phyloP scores from a whole-genome alignment of 768 basidiomycete species.

The Pisolithus sp. region DNA sequence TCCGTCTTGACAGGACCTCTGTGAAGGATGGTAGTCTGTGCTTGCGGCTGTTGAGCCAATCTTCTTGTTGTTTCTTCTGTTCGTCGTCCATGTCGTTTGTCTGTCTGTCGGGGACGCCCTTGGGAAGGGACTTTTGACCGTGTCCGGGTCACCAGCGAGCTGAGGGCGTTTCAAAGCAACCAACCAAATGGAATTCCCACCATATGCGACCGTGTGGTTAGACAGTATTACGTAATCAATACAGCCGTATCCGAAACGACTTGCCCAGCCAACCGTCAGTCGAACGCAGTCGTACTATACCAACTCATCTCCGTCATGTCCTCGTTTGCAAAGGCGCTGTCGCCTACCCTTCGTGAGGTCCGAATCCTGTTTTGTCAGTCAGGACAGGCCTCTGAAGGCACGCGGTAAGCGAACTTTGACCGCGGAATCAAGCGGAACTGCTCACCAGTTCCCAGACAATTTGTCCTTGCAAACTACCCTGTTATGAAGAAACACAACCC shows the following conservation, averaged over 20 bases:
- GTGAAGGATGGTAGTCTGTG: conserved; percentile 81
- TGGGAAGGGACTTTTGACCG: not conserved
- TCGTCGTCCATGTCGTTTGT: conserved; percentile 45
- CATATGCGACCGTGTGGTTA: conserved; percentile 5
- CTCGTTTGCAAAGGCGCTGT: conserved; percentile 64
- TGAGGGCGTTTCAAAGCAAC: conserved; percentile 12
- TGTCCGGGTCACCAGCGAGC: conserved; percentile 12
- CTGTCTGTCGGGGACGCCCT: not conserved
- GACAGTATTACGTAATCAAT: conserved; percentile 24
- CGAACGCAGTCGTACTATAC: no score
- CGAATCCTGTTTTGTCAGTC: conserved; percentile 78
- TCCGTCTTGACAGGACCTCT: conserved; percentile 87
- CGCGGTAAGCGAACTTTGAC: conserved; percentile 42
- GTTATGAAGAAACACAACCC: conserved; percentile 77
- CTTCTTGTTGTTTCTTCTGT: conserved; percentile 52
- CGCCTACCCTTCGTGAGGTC: conserved; percentile 74
- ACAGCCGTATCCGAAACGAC: not conserved
- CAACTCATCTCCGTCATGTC: conserved; percentile 39
- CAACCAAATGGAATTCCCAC: conserved; percentile 11
- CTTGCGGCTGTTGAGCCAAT: conserved; percentile 64
- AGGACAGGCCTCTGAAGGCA: conserved; percentile 69
- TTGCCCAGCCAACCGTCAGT: not conserved
- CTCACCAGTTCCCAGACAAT: conserved; percentile 49
- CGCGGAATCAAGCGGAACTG: not conserved
- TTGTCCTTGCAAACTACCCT: conserved; percentile 70